Evolutionary conservation across 352 stramenopile genomes (phyloP), one percentile per base, ranked within the genome.

Genomic region (Discostella stelligera): DNA sequence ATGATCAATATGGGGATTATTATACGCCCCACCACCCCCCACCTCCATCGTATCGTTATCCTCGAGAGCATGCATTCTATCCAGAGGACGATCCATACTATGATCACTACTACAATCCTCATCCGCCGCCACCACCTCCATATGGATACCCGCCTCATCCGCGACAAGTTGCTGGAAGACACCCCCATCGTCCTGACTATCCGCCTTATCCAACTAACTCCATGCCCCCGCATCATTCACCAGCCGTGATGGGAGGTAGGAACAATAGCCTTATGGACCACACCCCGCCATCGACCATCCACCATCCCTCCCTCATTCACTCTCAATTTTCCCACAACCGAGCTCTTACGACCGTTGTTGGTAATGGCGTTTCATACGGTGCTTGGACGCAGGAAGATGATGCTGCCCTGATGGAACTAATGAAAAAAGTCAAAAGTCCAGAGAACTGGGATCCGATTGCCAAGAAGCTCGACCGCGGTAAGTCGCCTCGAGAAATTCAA

Each of bases 361-460:
- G 25, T 6, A 53, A 32, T 18, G 30, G 5, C 14, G 46, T 16
- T 55, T 30, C 59, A 18, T 60, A 23, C 32, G 61, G 69, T 37
- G 75, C 66, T 46, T 92, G 86, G 86, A 75, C 46, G 1, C 89
- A 88, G 64, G 79, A 88, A 27, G 86, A 92, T 67, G 86, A 92
- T 72, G 58, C 54, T 13, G 74, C 70, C 41, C 52, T 92, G 32
- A 86, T 80, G 14, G 78, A 89, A 30, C 79, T 92, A 9, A 89
- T 92, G 86, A 90, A 89, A 64, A 92, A 90, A 48, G 86, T 88
- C 46, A 92, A 92, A 63, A 92, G 88, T 77, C 77, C 83, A 14
- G 71, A 82, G 18, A 82, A 88, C 75, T 92, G 86, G 86, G 82
- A 89, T 62, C 82, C 86, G 10, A 89, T 92, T 71, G 86, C 84